A percentile compares a stretch with the other conserved stretches of the same genome.
Conservation (phyloP, 805 yeast species). For the Yarrowia deformans region DNA sequence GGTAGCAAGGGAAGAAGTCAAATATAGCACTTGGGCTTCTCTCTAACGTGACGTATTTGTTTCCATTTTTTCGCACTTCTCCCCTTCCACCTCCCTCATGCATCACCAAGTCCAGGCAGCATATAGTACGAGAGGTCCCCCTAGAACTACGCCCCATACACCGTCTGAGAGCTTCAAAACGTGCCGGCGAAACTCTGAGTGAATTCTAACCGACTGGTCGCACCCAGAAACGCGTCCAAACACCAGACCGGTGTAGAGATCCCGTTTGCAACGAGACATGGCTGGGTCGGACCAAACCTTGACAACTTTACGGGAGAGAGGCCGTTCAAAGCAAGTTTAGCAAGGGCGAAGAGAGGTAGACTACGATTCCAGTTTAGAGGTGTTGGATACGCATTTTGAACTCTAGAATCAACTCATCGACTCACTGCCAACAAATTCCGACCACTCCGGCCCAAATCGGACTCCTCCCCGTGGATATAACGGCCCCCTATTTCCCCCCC, state of each 20-base stretch:
- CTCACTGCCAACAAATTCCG: background rate
- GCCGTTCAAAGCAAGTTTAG: background rate
- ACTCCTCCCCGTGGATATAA: background rate
- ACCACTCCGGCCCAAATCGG: background rate
- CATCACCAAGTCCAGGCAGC: no score
- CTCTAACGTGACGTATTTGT: no score
- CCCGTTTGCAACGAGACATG: background rate
- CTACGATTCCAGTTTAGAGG: no score
- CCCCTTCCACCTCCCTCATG: no score
- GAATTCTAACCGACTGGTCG: background rate
- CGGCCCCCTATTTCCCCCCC: slow-evolving; percentile 11
- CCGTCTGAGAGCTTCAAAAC: no score
- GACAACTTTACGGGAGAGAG: background rate
- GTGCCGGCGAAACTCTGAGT: background rate
- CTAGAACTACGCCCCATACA: no score
- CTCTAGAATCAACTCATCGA: background rate
- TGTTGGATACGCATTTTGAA: no score
- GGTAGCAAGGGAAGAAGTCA: no score
- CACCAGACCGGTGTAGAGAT: background rate
- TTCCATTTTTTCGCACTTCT: no score
- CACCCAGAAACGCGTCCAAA: slow-evolving; percentile 15
- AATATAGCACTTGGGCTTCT: no score
- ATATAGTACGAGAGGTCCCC: no score
- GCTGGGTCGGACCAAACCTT: background rate
- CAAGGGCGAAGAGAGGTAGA: background rate